Conservation (phyloP, 73 alveolate genomes). For the Paramecium bursaria region DNA sequence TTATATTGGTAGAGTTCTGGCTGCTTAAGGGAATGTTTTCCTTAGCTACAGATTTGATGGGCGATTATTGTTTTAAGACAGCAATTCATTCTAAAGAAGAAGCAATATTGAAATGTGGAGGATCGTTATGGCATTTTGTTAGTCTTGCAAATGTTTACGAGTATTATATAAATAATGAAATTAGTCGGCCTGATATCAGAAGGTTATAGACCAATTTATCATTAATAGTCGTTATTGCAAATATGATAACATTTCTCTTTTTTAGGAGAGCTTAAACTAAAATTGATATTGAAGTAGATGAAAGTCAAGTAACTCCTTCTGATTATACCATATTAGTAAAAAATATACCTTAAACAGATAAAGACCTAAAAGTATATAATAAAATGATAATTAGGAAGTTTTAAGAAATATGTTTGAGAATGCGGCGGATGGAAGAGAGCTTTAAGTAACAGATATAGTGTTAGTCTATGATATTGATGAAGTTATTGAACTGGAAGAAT, state of each 20-base stretch:
- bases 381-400: slow-evolving; percentile 41
- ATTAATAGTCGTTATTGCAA: slow-evolving; percentile 62
- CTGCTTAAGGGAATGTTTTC: slow-evolving; percentile 60
- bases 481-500: slow-evolving; percentile 46
- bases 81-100: slow-evolving; percentile 11
- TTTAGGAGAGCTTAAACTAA: slow-evolving; percentile 63
- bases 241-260: slow-evolving; percentile 54
- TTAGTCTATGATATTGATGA: slow-evolving; percentile 67
- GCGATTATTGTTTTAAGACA: slow-evolving; percentile 57
- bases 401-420: slow-evolving; percentile 39
- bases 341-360: slow-evolving; percentile 7
- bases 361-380: too few relatives aligned
- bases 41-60: slow-evolving; percentile 58
- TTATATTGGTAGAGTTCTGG: slow-evolving; percentile 58
- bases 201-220: slow-evolving; percentile 40
- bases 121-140: slow-evolving; percentile 61
- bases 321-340: slow-evolving; percentile 66
- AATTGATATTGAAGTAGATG: slow-evolving; percentile 66
- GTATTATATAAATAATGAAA: not conserved
- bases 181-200: slow-evolving; percentile 17
- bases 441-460: slow-evolving; percentile 49
- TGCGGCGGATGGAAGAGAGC: slow-evolving; percentile 65
- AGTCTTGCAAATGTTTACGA: slow-evolving; percentile 59
- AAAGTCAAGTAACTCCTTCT: slow-evolving; percentile 59
- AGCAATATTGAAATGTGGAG: slow-evolving; percentile 12